Percentiles rank a stretch among this genome's conserved stretches.
Evolutionary conservation across 345 rosid genomes (phyloP).

Genomic region (Psidium friedrichsthalianum): DNA sequence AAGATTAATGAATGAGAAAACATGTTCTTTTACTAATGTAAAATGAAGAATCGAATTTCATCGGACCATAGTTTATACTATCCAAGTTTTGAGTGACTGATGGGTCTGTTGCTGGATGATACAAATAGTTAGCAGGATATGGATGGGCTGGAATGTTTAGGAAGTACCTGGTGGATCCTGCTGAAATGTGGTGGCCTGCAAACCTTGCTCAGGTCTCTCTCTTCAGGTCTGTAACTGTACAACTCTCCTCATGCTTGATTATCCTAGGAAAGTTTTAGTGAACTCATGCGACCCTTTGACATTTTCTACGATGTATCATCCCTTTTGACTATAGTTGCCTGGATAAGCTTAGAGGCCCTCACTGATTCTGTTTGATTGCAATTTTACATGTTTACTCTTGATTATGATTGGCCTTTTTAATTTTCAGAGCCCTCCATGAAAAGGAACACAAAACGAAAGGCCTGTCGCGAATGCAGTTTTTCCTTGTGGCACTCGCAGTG

Average conservation of each 20-base stretch:
- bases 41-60: neutral
- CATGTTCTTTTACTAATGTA: neutral
- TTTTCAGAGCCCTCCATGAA: conserved; percentile 86
- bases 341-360: neutral
- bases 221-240: conserved; percentile 39
- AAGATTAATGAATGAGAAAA: neutral
- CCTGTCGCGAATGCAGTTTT: conserved; percentile 69
- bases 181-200: conserved; percentile 99
- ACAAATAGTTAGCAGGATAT: conserved; percentile 61
- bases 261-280: neutral
- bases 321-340: neutral
- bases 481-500: conserved; percentile 41
- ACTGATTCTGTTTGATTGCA: neutral
- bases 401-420: neutral
- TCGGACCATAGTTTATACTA: neutral
- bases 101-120: neutral
- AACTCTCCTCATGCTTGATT: neutral
- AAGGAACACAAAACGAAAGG: conserved; percentile 47
- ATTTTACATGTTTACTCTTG: neutral
- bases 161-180: conserved; percentile 91
- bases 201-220: conserved; percentile 97
- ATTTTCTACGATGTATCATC: neutral
- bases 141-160: conserved; percentile 99
- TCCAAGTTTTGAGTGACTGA: neutral
- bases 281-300: neutral